Conservation (phyloP, 2,329 filamentous ascomycete species). For the Verticillium nubilum region DNA sequence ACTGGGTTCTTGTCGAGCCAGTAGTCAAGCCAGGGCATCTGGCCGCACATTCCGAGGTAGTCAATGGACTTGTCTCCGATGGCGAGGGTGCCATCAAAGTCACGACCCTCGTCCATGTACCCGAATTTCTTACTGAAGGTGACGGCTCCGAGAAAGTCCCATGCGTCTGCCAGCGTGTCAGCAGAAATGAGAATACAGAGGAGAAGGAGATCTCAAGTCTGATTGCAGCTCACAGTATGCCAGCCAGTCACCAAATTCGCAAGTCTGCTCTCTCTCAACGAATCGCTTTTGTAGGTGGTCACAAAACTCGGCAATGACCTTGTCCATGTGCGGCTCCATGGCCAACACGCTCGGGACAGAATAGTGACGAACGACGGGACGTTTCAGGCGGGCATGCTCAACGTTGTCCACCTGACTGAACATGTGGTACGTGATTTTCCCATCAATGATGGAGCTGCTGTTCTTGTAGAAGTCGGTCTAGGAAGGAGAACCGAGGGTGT, state of each 20-base stretch:
- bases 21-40: constrained; percentile 20
- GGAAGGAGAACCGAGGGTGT: constrained; percentile 6
- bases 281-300: constrained; percentile 22
- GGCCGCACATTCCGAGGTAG: constrained; percentile 22
- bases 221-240: not conserved
- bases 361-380: constrained; percentile 30
- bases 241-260: constrained; percentile 12
- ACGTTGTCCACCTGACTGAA: constrained; percentile 28
- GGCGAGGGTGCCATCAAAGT: constrained; percentile 29
- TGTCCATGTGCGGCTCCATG: constrained; percentile 25
- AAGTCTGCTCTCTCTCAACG: constrained; percentile 12
- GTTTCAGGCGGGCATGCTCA: constrained; percentile 27
- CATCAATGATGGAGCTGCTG: constrained; percentile 25
- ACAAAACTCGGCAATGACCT: constrained; percentile 22
- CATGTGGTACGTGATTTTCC: constrained; percentile 29
- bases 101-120: constrained; percentile 30
- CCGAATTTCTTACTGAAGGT: constrained; percentile 34
- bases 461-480: constrained; percentile 30
- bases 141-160: constrained; percentile 35
- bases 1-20: constrained; percentile 23
- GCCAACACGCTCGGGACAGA: constrained; percentile 19
- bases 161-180: constrained; percentile 17
- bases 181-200: not conserved
- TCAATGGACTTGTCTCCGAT: constrained; percentile 22
- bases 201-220: too few relatives aligned